A percentile compares a stretch with the other conserved stretches of the same genome.
Evolutionary conservation across 345 rosid species (phyloP).

Genomic region (Eucalyptus marginata): DNA sequence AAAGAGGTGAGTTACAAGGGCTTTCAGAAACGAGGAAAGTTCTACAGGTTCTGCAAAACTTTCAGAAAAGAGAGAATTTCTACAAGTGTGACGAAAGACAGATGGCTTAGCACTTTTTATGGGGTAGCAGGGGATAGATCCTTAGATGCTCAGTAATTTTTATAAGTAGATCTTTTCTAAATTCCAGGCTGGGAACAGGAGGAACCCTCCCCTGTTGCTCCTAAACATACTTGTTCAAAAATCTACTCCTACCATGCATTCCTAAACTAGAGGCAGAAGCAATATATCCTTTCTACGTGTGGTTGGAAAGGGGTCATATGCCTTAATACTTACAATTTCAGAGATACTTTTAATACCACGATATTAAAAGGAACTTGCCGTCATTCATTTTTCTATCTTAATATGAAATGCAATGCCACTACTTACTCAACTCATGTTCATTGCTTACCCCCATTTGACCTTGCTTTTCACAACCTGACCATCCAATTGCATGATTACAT

Average conservation of each 20-base stretch:
- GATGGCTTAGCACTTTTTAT: neutral
- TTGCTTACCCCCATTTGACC: constrained; percentile 56
- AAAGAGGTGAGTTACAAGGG: neutral
- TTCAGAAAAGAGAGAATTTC: neutral
- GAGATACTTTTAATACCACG: neutral
- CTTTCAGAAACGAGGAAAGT: neutral
- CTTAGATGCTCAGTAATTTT: neutral
- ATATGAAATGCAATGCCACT: neutral
- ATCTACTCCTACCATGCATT: neutral
- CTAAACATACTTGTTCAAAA: neutral
- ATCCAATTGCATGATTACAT: constrained; percentile 78
- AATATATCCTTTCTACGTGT: neutral
- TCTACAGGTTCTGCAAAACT: neutral
- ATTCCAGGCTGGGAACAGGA: neutral
- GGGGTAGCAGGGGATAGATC: neutral
- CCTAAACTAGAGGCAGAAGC: neutral
- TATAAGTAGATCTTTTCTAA: neutral
- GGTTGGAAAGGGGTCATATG: neutral
- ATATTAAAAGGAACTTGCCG: neutral
- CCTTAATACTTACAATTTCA: neutral
- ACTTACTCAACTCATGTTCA: neutral
- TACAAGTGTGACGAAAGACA: neutral
- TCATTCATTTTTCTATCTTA: neutral
- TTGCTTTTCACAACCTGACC: constrained; percentile 86
- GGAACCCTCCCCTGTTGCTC: neutral